Conservation (phyloP, 192 early-diverging fungal species). For the Gonapodya sp. region DNA sequence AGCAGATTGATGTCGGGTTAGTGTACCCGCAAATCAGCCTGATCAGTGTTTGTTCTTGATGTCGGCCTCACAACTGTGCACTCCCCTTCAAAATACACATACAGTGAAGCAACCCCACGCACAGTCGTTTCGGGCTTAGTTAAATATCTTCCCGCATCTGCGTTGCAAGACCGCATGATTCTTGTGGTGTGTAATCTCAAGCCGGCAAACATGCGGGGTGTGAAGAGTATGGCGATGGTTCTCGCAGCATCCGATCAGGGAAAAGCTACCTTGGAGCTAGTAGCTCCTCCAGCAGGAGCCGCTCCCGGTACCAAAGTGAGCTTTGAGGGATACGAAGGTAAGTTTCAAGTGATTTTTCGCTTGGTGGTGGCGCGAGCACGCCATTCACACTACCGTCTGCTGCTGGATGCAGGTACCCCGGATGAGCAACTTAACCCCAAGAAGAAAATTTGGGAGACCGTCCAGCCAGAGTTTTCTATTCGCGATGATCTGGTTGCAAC, state of each 20-base stretch:
- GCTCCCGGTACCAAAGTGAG: slow-evolving; percentile 84
- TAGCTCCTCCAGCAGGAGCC: slow-evolving; percentile 74
- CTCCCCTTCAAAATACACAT: not conserved
- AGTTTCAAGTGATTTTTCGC: not conserved
- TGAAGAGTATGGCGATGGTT: slow-evolving; percentile 95
- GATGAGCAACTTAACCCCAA: slow-evolving; percentile 92
- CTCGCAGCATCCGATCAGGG: slow-evolving; percentile 77
- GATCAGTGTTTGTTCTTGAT: not conserved
- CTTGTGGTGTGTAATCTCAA: slow-evolving; percentile 86
- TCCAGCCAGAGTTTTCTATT: slow-evolving; percentile 80
- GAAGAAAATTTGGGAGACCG: slow-evolving; percentile 96
- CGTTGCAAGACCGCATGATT: slow-evolving; percentile 18
- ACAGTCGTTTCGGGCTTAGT: slow-evolving; percentile 89
- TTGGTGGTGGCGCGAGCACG: too few species aligned
- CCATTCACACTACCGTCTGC: not conserved
- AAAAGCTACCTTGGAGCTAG: slow-evolving; percentile 81
- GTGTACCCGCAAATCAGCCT: slow-evolving; percentile 18
- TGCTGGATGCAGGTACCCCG: slow-evolving; percentile 42
- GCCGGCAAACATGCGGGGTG: slow-evolving; percentile 84
- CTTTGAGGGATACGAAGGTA: slow-evolving; percentile 82
- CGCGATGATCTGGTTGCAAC: slow-evolving; percentile 40
- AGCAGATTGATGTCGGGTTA: slow-evolving; percentile 71
- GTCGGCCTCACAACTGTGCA: not conserved
- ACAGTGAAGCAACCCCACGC: slow-evolving; percentile 34
- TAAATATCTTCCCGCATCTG: slow-evolving; percentile 61